A percentile compares a stretch with the other conserved stretches of the same genome.
Evolutionary conservation across 805 yeast species (phyloP).

Genomic region (Saccharomycodes ludwigii): DNA sequence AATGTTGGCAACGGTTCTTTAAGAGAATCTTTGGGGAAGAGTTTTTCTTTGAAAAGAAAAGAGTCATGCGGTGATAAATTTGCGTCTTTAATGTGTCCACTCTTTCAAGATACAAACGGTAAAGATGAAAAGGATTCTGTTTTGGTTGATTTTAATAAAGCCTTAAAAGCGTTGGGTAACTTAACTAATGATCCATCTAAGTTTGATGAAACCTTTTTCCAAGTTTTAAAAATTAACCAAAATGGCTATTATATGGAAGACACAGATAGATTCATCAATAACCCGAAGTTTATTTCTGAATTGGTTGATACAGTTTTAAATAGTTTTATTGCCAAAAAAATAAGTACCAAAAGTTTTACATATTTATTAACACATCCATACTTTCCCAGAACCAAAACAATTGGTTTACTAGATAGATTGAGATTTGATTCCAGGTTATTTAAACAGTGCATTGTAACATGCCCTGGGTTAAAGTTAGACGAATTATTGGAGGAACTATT

Average conservation of each 20-base stretch:
- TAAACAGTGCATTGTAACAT: conserved; percentile 73
- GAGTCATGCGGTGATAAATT: conserved; percentile 4
- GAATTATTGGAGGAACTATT: conserved; percentile 56
- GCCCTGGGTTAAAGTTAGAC: conserved; percentile 51
- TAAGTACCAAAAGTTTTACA: conserved; percentile 47
- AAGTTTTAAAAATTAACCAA: conserved; percentile 20
- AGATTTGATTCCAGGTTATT: conserved; percentile 48
- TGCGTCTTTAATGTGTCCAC: conserved; percentile 14
- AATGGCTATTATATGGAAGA: conserved; percentile 46
- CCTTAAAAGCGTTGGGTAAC: conserved; percentile 17
- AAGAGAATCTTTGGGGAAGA: conserved; percentile 59
- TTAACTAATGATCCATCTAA: conserved; percentile 11
- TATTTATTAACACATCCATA: conserved; percentile 81
- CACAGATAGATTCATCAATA: conserved; percentile 46
- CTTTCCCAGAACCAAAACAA: conserved; percentile 51
- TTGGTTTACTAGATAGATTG: conserved; percentile 41
- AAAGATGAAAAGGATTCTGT: conserved; percentile 8
- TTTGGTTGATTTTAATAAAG: conserved; percentile 12
- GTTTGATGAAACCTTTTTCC: conserved; percentile 23
- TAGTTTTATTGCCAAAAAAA: conserved; percentile 12
- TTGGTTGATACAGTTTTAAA: conserved; percentile 33
- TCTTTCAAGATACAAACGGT: conserved; percentile 11
- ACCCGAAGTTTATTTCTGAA: conserved; percentile 37
- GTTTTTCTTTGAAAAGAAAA: conserved; percentile 19
- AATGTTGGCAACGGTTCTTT: conserved; percentile 58